Evolutionary conservation across 2,329 filamentous ascomycete species (phyloP).

Genomic region (Colletotrichum tamarilloi): DNA sequence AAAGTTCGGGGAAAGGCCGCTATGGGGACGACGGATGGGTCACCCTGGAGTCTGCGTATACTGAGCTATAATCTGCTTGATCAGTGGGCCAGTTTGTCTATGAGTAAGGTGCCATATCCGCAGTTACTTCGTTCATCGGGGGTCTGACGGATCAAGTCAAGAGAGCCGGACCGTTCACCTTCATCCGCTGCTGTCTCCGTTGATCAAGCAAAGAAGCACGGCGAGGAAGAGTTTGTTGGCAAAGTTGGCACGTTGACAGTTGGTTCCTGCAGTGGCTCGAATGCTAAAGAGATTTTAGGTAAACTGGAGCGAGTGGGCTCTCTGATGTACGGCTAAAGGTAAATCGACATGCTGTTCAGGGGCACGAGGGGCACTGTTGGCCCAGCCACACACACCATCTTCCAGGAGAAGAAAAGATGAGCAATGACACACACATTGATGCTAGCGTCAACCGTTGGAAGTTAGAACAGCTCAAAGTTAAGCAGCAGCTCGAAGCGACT

Average conservation of each 20-base stretch:
- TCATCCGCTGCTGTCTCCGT: background rate
- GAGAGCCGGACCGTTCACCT: background rate
- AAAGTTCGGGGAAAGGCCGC: constrained; percentile 5
- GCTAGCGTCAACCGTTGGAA: background rate
- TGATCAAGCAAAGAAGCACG: background rate
- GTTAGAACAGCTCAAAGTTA: background rate
- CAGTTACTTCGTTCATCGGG: background rate
- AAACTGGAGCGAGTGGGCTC: background rate
- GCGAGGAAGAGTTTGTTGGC: background rate
- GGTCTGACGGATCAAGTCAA: background rate
- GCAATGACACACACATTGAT: background rate
- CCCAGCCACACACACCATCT: background rate
- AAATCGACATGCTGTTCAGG: no score
- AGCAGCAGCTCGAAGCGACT: background rate
- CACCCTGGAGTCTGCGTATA: background rate
- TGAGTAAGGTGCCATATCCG: background rate
- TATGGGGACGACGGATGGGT: background rate
- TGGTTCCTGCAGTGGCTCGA: constrained; percentile 1
- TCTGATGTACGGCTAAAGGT: background rate
- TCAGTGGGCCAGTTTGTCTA: background rate
- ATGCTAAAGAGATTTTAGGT: background rate
- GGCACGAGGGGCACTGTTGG: no score
- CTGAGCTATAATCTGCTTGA: constrained; percentile 17
- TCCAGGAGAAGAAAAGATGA: background rate
- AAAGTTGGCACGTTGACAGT: no score